Base-by-base conservation (phyloP, 1,284 basidiomycete genomes). In the Microbotryum silenes-acaulis region DNA sequence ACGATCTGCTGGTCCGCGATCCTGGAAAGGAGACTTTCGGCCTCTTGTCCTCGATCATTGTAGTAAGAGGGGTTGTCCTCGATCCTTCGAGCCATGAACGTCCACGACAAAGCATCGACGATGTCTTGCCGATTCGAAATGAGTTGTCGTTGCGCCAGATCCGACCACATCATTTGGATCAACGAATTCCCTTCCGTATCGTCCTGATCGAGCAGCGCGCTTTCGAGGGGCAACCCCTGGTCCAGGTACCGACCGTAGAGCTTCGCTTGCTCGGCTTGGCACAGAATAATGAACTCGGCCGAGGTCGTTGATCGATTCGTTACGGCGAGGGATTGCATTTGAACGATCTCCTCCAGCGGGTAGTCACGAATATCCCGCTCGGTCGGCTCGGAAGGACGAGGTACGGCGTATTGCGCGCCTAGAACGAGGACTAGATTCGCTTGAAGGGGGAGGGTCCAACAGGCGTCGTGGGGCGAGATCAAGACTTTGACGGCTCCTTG, bases 21-120 rank as follows among this genome's bases (percentile, higher is more conserved):
- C 48, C 84, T 79, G 16, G 87, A 90, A 33, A 92, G 56, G 6
- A 56, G 74, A 50, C 77, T 80, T 61, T 85, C 81, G 57, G 80
- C 81, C 77, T 62, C 60, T 72, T 48, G 52, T 75, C 57, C 23
- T 8, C 20, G 18, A 44, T 14, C 8, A 61, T 85, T 86, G 74
- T 98, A 98, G 77, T 88, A 97, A 1, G 83, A 82, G 14, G 94
- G 92, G 75, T 98, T 98, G 65, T 79, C 83, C 60, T 78, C 78
- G 56, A 91, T 75, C 64, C 93, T 81, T 54, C 81, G 79, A 8
- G 83, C 80, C 37, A 96, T 79, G 76, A 87, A 91, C 9, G 92
- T 92, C 76, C 86, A 91, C 2, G 86, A 85, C 45, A 96, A 75
- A 7, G 81, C 77, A 71, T 93, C 88, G 63, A 91, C 80, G 49